Evolutionary conservation across 495 filamentous ascomycete species (phyloP), one percentile per base, ranked within the genome.

Genomic region (Chaetomium tenue): DNA sequence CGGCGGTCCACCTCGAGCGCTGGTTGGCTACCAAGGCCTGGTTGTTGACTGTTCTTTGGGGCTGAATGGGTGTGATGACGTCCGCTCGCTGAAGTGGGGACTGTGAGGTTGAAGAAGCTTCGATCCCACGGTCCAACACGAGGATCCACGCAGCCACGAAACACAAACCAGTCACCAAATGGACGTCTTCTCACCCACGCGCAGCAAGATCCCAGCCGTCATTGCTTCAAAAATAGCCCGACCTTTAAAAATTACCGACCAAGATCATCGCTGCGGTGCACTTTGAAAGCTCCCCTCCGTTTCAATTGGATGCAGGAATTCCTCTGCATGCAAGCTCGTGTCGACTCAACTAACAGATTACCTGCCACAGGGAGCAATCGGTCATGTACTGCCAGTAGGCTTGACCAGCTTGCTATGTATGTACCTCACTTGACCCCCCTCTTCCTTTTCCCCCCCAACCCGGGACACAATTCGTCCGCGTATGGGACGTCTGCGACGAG

Each of bases 11-110:
- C 42, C 39, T 50, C 46, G 6, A 44, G 9, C 40, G 40, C 55
- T 58, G 55, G 55, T 58, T 46, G 55, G 55, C 53, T 56, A 15
- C n/a, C 7, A 16, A 55, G 52, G 52, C 28, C 28, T 6, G 3
- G 28, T 30, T 30, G 28, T 30, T 30, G 28, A 30, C 51, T 18
- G 30, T 2, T 37, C 0, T n/a, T 55, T 30, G 26, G 26, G 52
- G 52, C 52, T 20, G 26, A 37, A 55, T 3, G n/a, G 30, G 52
- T 22, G 52, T 3, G 46, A 50, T 50, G 46, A 50, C 46, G 46
- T 50, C 18, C 46, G 46, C 46, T 50, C 8, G 18, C 46, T 50
- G 2, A 50, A 50, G 46, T 22, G n/a, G 46, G 20, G 46, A n/a
- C 5, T 20, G 3, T 20, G 8, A 50, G 46, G 33, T 11, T 50